phyloP scores from a whole-genome alignment of 1,284 basidiomycete genomes.

The Phlebopus sp. region DNA sequence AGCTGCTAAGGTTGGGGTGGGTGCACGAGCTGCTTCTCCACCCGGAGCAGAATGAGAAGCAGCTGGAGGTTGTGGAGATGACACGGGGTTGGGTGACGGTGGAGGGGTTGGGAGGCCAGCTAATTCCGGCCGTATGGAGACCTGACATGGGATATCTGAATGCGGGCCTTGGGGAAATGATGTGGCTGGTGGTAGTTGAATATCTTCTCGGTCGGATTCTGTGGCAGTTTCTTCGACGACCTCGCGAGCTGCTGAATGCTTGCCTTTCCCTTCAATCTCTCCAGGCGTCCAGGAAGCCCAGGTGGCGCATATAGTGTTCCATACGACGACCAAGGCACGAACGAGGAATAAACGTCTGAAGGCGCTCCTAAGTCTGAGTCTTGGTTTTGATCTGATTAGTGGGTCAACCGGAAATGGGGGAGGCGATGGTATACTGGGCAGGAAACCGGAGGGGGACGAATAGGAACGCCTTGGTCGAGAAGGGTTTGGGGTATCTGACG shows the following conservation, averaged over 20 bases:
- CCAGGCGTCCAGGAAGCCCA: constrained; percentile 41
- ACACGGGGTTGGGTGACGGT: constrained; percentile 18
- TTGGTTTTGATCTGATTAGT: constrained; percentile 25
- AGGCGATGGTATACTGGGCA: constrained; percentile 25
- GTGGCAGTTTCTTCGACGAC: constrained; percentile 31
- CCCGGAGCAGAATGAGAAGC: constrained; percentile 23
- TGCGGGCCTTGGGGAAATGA: constrained; percentile 5
- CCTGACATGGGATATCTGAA: constrained; percentile 11
- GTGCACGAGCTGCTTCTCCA: constrained; percentile 37
- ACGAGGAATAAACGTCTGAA: constrained; percentile 51
- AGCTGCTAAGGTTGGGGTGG: constrained; percentile 47
- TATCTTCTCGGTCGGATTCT: constrained; percentile 36
- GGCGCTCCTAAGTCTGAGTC: constrained; percentile 31
- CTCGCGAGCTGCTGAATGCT: constrained; percentile 10
- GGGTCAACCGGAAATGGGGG: constrained; percentile 29
- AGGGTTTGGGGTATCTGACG: constrained; percentile 21
- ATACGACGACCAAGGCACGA: constrained; percentile 48
- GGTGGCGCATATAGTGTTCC: constrained; percentile 49
- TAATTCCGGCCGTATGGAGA: constrained; percentile 12
- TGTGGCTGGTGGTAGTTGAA: constrained; percentile 13
- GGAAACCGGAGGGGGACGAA: constrained; percentile 36
- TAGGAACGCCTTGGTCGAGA: constrained; percentile 42
- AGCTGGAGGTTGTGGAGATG: constrained; percentile 18
- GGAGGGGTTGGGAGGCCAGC: constrained; percentile 23
- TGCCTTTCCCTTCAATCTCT: constrained; percentile 21